These are phyloP conservation scores for Ceratocystis lukuohia DNA, from an alignment of 2,329 filamentous ascomycete genomes.

Conservation along the genomic window DNA sequence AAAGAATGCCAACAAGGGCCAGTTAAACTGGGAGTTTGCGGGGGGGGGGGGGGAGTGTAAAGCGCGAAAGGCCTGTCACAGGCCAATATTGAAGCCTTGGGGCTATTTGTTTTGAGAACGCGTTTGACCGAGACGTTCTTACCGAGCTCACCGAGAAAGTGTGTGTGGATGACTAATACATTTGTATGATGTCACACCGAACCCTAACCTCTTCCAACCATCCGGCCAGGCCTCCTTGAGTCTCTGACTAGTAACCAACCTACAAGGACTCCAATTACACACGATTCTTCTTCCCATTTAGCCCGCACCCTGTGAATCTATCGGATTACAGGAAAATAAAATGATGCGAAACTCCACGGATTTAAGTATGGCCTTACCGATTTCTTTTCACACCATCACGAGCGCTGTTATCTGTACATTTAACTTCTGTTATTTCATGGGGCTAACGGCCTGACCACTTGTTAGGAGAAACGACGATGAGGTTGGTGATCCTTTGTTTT, in stretches of 20 bases:
- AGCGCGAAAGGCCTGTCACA: neutral
- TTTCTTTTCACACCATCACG: slow-evolving; percentile 6
- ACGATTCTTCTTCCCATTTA: neutral
- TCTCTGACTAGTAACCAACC: neutral
- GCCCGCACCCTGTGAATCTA: neutral
- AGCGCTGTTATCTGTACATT: neutral
- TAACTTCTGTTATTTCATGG: neutral
- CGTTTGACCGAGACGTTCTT: neutral
- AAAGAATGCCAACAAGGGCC: too few relatives aligned
- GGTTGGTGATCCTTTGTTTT: neutral
- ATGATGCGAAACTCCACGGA: neutral
- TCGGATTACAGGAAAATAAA: neutral
- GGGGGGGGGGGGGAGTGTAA: neutral
- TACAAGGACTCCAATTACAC: neutral
- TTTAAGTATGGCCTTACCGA: neutral
- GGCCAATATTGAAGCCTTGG: neutral
- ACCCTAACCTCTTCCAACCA: neutral
- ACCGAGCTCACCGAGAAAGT: neutral
- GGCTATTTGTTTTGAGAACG: slow-evolving; percentile 1
- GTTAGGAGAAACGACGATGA: neutral
- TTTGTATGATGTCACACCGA: neutral
- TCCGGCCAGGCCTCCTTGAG: too few relatives aligned
- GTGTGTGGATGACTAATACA: neutral
- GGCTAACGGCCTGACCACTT: neutral
- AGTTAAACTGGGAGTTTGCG: neutral